These are phyloP conservation scores for Madurella fahalii DNA, from an alignment of 2,329 filamentous ascomycete genomes.

Conservation along the genomic window DNA sequence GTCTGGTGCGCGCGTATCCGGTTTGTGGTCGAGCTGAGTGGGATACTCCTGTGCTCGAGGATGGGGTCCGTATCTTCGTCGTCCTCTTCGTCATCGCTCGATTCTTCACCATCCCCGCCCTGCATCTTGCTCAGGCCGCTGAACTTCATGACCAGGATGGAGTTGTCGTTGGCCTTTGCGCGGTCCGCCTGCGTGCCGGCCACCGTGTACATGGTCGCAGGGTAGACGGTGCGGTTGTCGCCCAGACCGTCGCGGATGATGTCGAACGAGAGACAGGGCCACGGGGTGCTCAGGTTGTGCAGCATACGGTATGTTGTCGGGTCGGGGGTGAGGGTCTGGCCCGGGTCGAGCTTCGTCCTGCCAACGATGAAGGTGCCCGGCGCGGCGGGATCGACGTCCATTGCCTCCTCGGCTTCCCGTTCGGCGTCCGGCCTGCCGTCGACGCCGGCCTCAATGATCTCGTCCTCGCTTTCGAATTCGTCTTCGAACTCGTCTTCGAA, in stretches of 20 bases:
- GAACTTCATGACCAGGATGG: slow-evolving; percentile 94
- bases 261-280: slow-evolving; percentile 96
- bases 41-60: slow-evolving; percentile 86
- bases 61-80: slow-evolving; percentile 81
- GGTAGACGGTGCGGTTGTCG: slow-evolving; percentile 86
- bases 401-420: slow-evolving; percentile 86
- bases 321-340: slow-evolving; percentile 87
- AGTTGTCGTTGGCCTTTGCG: slow-evolving; percentile 74
- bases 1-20: slow-evolving; percentile 84
- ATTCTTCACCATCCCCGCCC: slow-evolving; percentile 60
- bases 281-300: slow-evolving; percentile 87
- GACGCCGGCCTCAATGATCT: slow-evolving; percentile 90
- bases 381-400: slow-evolving; percentile 69
- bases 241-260: slow-evolving; percentile 82
- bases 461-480: slow-evolving; percentile 82
- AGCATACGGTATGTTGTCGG: slow-evolving; percentile 97
- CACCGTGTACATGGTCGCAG: slow-evolving; percentile 91
- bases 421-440: slow-evolving; percentile 90
- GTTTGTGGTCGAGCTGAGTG: slow-evolving; percentile 83
- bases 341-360: slow-evolving; percentile 82
- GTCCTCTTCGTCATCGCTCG: slow-evolving; percentile 64
- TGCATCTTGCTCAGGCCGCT: slow-evolving; percentile 89
- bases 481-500: slow-evolving; percentile 96
- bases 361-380: slow-evolving; percentile 95
- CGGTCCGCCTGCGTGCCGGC: slow-evolving; percentile 88